phyloP scores from a whole-genome alignment of 768 basidiomycete genomes.

The Tricholoma sp. region DNA sequence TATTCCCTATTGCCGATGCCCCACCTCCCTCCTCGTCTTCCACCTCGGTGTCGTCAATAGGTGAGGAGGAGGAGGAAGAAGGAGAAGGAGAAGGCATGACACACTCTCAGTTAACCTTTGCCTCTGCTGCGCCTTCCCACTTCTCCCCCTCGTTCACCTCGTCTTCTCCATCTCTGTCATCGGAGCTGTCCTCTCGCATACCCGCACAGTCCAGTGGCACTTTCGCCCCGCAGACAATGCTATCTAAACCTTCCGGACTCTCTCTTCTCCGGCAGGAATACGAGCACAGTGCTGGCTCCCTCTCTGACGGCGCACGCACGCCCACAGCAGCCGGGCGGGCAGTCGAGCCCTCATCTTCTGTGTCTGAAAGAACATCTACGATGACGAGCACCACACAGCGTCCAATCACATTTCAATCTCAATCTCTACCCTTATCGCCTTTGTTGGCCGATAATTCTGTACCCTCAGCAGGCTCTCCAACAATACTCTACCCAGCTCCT shows the following conservation, averaged over 20 bases:
- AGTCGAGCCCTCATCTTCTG: neutral
- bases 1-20: conserved; percentile 27
- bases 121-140: conserved; percentile 10
- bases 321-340: conserved; percentile 5
- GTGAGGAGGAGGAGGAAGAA: neutral
- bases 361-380: neutral
- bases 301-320: conserved; percentile 11
- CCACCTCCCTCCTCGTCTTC: conserved; percentile 8
- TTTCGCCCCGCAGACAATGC: conserved; percentile 10
- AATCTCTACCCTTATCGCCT: too few relatives aligned
- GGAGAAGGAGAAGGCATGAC: conserved; percentile 6
- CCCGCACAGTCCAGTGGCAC: conserved; percentile 11
- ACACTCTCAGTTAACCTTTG: conserved; percentile 9
- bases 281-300: conserved; percentile 3
- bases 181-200: conserved; percentile 7
- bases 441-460: neutral
- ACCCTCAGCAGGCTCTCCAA: neutral
- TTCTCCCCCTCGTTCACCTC: conserved; percentile 7
- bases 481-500: neutral
- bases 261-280: conserved; percentile 28
- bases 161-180: conserved; percentile 3
- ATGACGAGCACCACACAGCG: neutral
- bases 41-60: conserved; percentile 1
- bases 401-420: neutral
- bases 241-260: conserved; percentile 31